Base-by-base conservation (phyloP, 352 stramenopile genomes). In the Globisporangium canariense region DNA sequence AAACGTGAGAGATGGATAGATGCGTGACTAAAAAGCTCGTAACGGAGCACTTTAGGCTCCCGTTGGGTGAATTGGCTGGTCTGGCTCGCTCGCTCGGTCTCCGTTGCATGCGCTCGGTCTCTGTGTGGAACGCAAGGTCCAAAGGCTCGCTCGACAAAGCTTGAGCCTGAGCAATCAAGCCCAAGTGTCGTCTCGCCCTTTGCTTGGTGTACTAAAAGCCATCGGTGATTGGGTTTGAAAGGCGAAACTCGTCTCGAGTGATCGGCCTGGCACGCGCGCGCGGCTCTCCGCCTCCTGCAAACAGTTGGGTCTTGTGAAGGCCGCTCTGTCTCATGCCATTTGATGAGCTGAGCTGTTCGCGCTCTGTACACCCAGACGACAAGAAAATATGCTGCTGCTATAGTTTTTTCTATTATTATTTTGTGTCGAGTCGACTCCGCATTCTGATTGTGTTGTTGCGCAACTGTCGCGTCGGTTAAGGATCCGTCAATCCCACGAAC, bases 301-400 rank as follows among this genome's bases (percentile, higher is more conserved):
- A 32, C 52, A 46, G 52, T 36, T 52, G 46, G 46, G 32, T 9
- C 32, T 10, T 11, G 8, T 38, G n/a, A 11, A 36, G 32, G 9
- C 20, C 38, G 30, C 57, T 63, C 57, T 63, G 57, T 63, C 57
- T 63, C 57, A 63, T 63, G 57, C 40, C 25, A 25, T 28, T n/a
- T 63, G 57, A 63, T 63, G 57, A 14, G 13, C 30, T 43, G 56
- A 62, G 25, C 9, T 22, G 40, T 14, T 40, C 51, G 28, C 4
- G 28, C 34, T 36, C 30, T 58, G 28, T 22, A 9, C 28, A 13
- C 57, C 36, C 57, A 63, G 57, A 34, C 53, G 43, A 20, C 40
- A 49, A 49, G 16, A 36, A 36, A 36, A 36, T 8, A 36, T 9
- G 32, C 32, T 36, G 32, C 43, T 49, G 43, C n/a, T 22, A 6